Conservation (phyloP, 129 eudicot genomes). For the Tagetes erecta region DNA sequence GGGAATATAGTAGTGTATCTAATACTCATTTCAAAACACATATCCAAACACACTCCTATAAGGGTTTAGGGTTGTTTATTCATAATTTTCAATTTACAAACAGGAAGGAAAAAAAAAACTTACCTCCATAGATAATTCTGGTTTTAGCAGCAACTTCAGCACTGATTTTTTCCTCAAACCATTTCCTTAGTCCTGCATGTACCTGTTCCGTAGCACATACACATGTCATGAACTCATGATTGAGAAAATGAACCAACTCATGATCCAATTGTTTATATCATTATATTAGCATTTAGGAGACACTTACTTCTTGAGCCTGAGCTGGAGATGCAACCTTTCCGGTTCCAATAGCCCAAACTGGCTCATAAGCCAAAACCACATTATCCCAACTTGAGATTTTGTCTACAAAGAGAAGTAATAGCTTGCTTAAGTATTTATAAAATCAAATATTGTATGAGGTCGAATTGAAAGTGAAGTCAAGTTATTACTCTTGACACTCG, state of each 20-base stretch:
- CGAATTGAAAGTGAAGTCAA: constrained; percentile 4
- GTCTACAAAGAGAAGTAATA: constrained; percentile 41
- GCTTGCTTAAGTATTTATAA: neutral
- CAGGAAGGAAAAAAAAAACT: neutral
- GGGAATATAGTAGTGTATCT: neutral
- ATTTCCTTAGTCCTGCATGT: constrained; percentile 78
- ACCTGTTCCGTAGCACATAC: constrained; percentile 49
- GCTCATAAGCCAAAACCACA: constrained; percentile 96
- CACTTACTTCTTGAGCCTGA: constrained; percentile 98
- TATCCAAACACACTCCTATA: neutral
- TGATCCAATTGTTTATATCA: neutral
- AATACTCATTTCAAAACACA: neutral
- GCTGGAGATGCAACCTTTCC: constrained; percentile 98
- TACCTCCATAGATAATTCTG: constrained; percentile 98
- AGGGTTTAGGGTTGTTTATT: neutral
- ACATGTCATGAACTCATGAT: neutral
- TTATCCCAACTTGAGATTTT: constrained; percentile 69
- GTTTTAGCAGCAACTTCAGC: constrained; percentile 81
- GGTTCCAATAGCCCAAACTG: constrained; percentile 99
- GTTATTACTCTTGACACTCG: constrained; percentile 10
- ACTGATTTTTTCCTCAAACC: constrained; percentile 66
- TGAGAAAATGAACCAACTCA: neutral
- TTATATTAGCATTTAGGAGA: neutral
- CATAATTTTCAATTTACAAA: neutral
- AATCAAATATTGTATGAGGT: neutral